A percentile compares a stretch with the other conserved stretches of the same genome.
These are phyloP conservation scores for Suhomyces wounanorum DNA, from an alignment of 1,139 yeast species.

Conservation along the genomic window DNA sequence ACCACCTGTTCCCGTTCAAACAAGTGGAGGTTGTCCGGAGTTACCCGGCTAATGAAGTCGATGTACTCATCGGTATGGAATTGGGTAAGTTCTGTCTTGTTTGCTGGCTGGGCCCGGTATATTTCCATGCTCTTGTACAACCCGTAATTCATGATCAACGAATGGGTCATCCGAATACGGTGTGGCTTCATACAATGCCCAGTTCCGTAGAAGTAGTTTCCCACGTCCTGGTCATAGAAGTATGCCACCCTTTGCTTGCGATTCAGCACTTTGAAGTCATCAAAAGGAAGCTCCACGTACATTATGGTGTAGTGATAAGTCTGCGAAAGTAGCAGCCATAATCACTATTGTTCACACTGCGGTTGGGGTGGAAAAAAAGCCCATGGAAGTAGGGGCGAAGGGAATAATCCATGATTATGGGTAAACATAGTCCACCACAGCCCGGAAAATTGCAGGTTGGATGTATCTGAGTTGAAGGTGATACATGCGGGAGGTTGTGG, in stretches of 20 bases:
- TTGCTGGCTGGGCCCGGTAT: conserved; percentile 94
- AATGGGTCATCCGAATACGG: conserved; percentile 97
- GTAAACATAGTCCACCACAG: too few relatives aligned
- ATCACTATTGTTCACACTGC: not conserved
- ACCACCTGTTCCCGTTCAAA: conserved; percentile 90
- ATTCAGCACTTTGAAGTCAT: conserved; percentile 43
- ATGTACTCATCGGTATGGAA: conserved; percentile 97
- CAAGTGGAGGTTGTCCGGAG: conserved; percentile 90
- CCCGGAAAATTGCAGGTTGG: too few relatives aligned
- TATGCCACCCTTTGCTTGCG: conserved; percentile 47
- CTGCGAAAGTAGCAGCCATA: conserved; percentile 2
- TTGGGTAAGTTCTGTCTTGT: conserved; percentile 97
- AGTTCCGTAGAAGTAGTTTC: conserved; percentile 96
- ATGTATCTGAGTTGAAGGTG: too few relatives aligned
- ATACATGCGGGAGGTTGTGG: too few relatives aligned
- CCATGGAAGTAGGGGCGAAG: not conserved
- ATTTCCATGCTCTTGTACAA: conserved; percentile 96
- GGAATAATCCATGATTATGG: too few relatives aligned
- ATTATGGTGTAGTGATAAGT: conserved; percentile 18
- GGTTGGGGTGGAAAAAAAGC: not conserved
- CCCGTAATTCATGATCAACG: conserved; percentile 95
- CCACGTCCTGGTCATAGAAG: conserved; percentile 75
- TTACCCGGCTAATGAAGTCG: conserved; percentile 87
- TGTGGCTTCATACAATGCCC: conserved; percentile 99
- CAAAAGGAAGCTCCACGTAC: conserved; percentile 50